Base-by-base conservation (phyloP, 192 early-diverging fungal species). In the Coemansia sp. region DNA sequence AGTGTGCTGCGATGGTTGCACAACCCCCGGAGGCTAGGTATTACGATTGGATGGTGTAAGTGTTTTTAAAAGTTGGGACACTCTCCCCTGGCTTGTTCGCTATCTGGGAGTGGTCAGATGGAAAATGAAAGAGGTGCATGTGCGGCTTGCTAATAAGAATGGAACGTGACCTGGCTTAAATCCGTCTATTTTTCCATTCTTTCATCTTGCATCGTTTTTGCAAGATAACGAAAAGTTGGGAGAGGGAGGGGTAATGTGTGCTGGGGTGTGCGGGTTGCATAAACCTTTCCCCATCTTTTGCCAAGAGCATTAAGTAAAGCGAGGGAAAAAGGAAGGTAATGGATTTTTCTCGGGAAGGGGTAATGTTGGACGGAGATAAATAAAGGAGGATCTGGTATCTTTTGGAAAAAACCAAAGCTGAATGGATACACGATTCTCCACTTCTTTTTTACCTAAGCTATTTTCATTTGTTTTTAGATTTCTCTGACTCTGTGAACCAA, bases 281-380 rank as follows among this genome's bases (percentile, higher is more conserved):
- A 25, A 48, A 48, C 45, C 6, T 22, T 11, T 8, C 45, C 23
- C 22, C 23, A 14, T 25, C 23, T 48, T 10, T 11, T n/a, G n/a
- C n/a, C n/a, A n/a, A n/a, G n/a, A n/a, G n/a, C n/a, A n/a, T n/a
- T n/a, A n/a, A n/a, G n/a, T n/a, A n/a, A n/a, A n/a, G n/a, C n/a
- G n/a, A n/a, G n/a, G n/a, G n/a, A n/a, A n/a, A n/a, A n/a, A n/a
- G n/a, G n/a, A n/a, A n/a, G n/a, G n/a, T n/a, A n/a, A n/a, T n/a
- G n/a, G n/a, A n/a, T n/a, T n/a, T n/a, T n/a, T n/a, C n/a, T n/a
- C n/a, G n/a, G n/a, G n/a, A n/a, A n/a, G n/a, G n/a, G n/a, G 23
- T 25, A 48, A 22, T 25, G 45, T 48, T 2, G 45, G 45, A 48
- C 45, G 25, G n/a, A 48, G 45, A 48, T 48, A 48, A 48, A 48